Conservation (phyloP, 441 rosid species). For the Populus hybrid region DNA sequence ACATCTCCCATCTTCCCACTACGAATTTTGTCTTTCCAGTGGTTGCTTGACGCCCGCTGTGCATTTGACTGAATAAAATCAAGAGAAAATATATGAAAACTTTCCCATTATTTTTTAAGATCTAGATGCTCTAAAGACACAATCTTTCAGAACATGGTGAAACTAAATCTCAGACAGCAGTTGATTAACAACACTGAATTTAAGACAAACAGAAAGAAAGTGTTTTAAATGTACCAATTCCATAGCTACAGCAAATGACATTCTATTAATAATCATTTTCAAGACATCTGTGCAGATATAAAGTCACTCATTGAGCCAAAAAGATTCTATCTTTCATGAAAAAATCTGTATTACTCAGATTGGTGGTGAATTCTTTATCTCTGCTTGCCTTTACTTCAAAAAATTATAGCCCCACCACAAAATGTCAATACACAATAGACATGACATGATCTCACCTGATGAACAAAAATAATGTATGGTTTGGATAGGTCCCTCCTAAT, state of each 20-base stretch:
- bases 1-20: slow-evolving; percentile 45
- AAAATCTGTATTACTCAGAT: neutral
- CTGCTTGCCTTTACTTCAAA: neutral
- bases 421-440: neutral
- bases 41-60: slow-evolving; percentile 39
- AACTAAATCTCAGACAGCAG: slow-evolving; percentile 1
- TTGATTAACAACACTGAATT: neutral
- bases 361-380: neutral
- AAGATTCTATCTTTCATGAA: neutral
- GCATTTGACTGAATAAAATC: slow-evolving; percentile 56
- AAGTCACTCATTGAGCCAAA: neutral
- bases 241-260: neutral
- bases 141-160: neutral
- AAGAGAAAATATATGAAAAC: slow-evolving; percentile 11
- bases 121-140: neutral
- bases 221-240: neutral
- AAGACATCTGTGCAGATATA: neutral
- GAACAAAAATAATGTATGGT: neutral
- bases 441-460: slow-evolving; percentile 5
- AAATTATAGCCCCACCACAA: neutral
- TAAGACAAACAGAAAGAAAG: neutral
- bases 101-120: neutral
- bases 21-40: slow-evolving; percentile 48
- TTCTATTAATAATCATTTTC: neutral
- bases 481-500: neutral